These are phyloP conservation scores for Cladobotryum protrusum DNA, from an alignment of 2,329 filamentous ascomycete species.

Conservation along the genomic window DNA sequence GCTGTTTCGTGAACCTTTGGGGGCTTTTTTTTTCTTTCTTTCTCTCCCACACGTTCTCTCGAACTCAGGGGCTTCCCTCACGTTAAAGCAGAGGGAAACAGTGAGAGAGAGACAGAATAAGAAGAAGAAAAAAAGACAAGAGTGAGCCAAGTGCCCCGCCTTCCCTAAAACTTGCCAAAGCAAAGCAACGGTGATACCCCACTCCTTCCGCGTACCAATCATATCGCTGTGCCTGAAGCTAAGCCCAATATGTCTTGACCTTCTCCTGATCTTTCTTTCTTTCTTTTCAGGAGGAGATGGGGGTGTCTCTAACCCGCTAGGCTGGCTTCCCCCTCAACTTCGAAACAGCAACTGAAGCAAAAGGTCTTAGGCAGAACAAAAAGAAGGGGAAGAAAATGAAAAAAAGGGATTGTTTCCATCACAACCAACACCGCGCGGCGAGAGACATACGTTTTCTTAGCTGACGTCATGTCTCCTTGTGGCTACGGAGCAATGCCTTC, in stretches of 20 bases:
- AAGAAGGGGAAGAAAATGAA: neutral
- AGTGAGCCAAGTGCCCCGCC: neutral
- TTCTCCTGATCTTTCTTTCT: neutral
- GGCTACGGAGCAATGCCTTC: too few relatives aligned
- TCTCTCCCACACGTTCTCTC: too few relatives aligned
- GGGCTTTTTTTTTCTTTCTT: too few relatives aligned
- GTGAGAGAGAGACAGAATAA: neutral
- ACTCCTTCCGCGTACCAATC: constrained; percentile 35
- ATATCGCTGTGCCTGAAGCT: constrained; percentile 33
- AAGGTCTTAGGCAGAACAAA: neutral
- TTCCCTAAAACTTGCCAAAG: neutral
- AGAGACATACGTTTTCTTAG: too few relatives aligned
- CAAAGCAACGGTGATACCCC: constrained; percentile 1
- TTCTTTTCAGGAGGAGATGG: neutral
- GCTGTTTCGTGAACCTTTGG: too few relatives aligned
- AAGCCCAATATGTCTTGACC: constrained; percentile 19
- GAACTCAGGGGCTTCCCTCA: too few relatives aligned
- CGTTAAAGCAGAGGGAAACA: neutral
- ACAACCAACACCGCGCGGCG: too few relatives aligned
- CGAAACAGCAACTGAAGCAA: neutral
- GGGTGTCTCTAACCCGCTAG: constrained; percentile 1
- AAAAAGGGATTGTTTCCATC: neutral
- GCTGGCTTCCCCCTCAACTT: neutral
- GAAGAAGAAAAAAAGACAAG: neutral
- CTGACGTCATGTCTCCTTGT: too few relatives aligned